phyloP scores from a whole-genome alignment of 2,329 filamentous ascomycete species.

The Microdochium trichocladiopsis region DNA sequence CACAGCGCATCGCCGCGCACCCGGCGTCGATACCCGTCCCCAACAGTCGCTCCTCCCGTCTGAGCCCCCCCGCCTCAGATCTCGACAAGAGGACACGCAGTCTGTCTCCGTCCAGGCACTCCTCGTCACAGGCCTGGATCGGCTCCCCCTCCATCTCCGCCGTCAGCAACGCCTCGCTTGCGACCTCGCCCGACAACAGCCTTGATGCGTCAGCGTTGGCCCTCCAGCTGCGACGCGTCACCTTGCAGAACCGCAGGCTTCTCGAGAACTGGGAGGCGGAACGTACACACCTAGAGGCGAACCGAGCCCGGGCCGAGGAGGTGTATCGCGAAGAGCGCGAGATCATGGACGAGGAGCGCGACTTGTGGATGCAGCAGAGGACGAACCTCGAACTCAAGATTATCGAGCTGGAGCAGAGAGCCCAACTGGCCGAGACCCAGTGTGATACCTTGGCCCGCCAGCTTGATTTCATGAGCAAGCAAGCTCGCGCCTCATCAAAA shows the following conservation, averaged over 20 bases:
- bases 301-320: conserved; percentile 44
- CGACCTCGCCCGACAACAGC: conserved; percentile 11
- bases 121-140: conserved; percentile 15
- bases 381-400: conserved; percentile 31
- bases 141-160: conserved; percentile 8
- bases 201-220: conserved; percentile 4
- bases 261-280: conserved; percentile 47
- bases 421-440: conserved; percentile 10
- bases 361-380: conserved; percentile 39
- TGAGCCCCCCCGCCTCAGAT: conserved; percentile 10
- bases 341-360: conserved; percentile 44
- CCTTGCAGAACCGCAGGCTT: conserved; percentile 16
- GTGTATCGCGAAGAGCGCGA: conserved; percentile 47
- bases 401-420: conserved; percentile 30
- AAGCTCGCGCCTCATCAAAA: neutral
- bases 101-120: conserved; percentile 19
- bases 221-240: conserved; percentile 9
- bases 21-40: conserved; percentile 12
- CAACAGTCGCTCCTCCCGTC: conserved; percentile 14
- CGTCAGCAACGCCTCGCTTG: conserved; percentile 5
- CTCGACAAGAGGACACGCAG: conserved; percentile 19
- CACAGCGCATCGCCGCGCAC: conserved; percentile 12
- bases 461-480: neutral
- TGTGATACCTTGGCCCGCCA: conserved; percentile 6
- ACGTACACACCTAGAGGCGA: conserved; percentile 45